A percentile compares a stretch with the other conserved stretches of the same genome.
These are phyloP conservation scores for Russula ochroleuca DNA, from an alignment of 768 basidiomycete species.

Conservation along the genomic window DNA sequence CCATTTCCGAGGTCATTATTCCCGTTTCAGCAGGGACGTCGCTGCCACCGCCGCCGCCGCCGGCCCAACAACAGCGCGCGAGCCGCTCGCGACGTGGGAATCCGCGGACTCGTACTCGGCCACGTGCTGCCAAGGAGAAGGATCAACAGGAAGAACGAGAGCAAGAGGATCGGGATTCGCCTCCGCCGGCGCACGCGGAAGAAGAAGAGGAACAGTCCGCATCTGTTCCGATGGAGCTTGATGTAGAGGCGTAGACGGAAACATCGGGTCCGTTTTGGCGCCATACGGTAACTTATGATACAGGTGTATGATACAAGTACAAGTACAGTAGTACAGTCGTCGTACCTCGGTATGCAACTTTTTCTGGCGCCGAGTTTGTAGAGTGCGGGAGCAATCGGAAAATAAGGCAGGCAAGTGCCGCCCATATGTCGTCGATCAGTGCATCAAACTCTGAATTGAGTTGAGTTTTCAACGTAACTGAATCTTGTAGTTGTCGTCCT, in stretches of 20 bases:
- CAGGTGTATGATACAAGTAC: too few relatives aligned
- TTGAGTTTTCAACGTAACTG: background rate
- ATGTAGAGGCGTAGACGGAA: constrained; percentile 33
- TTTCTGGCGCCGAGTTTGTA: background rate
- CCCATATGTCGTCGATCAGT: background rate
- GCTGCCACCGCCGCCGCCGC: background rate
- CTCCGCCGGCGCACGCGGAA: background rate
- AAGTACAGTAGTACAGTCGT: background rate
- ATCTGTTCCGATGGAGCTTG: constrained; percentile 38
- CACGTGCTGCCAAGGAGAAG: constrained; percentile 22
- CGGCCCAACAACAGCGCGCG: background rate
- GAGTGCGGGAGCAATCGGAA: background rate
- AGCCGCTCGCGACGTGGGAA: constrained; percentile 14
- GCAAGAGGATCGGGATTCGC: constrained; percentile 5
- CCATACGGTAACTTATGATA: background rate
- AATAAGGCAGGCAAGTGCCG: background rate
- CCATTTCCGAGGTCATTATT: background rate
- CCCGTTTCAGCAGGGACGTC: background rate
- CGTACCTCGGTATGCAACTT: background rate
- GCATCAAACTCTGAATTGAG: constrained; percentile 6
- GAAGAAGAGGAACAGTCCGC: constrained; percentile 25
- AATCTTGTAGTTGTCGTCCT: constrained; percentile 15
- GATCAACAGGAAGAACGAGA: background rate
- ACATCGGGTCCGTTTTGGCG: background rate
- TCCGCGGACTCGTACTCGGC: background rate